Base-by-base conservation (phyloP, 2,329 filamentous ascomycete species). In the Colletotrichum sp. region DNA sequence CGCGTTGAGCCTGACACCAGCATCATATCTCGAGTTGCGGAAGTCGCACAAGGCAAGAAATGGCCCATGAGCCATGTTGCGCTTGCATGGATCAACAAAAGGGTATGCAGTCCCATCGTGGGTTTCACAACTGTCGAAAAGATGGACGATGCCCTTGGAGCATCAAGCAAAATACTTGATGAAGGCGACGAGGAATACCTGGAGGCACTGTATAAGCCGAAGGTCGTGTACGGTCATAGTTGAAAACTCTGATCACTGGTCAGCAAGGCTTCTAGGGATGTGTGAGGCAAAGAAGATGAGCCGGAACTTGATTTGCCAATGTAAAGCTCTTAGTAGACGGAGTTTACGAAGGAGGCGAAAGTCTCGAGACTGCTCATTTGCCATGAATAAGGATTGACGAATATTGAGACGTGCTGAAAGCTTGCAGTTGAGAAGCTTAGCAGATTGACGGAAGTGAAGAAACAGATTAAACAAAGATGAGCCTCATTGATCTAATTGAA, bases 21-120 rank as follows among this genome's bases (percentile, higher is more conserved):
- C 34, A 78, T 84, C 59, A 76, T 83, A 43, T 69, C 79, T 72
- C 62, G 80, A 12, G 77, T 83, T 3, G 86, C 91, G 80, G 87
- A 92, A 79, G 76, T 92, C 13, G 90, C 91, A 0, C 82, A 85
- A 73, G 89, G 90, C 81, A 87, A 87, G 74, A 87, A 84, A 1
- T 86, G 89, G 78, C 89, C 86, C 76, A 93, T 93, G 88, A 89
- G 89, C 55, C 88, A 92, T 68, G 88, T 94, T 29, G 88, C 90
- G 2, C 85, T 92, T 70, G 91, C 90, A 4, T 94, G 92, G 92
- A 86, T 88, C 68, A 82, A 89, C 73, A 85, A 86, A 75, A 83
- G 86, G 55, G 86, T 87, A 8, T 81, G 85, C 33, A 89, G 86
- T 76, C 91, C 90, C 1, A 93, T 93, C 69, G 83, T 92, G 61